Conservation (phyloP, 768 basidiomycete genomes). For the Tulasnella sp. region DNA sequence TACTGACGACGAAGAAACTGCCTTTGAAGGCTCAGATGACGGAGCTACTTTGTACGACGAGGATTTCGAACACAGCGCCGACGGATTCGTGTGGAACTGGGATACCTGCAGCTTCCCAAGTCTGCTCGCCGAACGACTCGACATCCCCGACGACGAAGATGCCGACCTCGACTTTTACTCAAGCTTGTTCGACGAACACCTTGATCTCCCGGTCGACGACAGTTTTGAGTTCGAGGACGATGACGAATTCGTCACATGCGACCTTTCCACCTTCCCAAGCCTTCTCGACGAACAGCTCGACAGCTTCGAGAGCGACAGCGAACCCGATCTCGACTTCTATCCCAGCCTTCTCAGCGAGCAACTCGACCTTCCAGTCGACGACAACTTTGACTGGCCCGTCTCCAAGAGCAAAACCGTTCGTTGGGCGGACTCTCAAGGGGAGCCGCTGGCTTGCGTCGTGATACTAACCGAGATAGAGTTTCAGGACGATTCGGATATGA, state of each 20-base stretch:
- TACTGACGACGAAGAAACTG: background rate
- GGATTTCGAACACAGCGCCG: background rate
- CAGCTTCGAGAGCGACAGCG: background rate
- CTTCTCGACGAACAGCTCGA: background rate
- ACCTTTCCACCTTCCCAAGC: background rate
- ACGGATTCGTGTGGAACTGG: background rate
- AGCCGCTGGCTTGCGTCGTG: background rate
- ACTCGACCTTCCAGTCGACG: background rate
- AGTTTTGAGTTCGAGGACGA: background rate
- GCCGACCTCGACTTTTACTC: background rate
- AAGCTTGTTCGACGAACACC: background rate
- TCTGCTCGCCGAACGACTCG: background rate
- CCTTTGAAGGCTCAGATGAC: background rate
- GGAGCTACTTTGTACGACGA: background rate
- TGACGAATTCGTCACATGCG: background rate
- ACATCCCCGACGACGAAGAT: background rate
- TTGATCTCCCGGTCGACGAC: background rate
- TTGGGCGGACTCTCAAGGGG: background rate
- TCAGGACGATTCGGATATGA: background rate
- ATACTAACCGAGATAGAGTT: background rate
- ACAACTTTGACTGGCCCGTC: background rate
- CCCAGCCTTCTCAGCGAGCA: background rate
- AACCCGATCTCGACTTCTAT: background rate
- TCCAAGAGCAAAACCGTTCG: background rate
- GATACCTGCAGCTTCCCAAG: background rate